These are phyloP conservation scores for Plasmodium reichenowi DNA, from an alignment of 169 alveolate genomes.

Conservation along the genomic window DNA sequence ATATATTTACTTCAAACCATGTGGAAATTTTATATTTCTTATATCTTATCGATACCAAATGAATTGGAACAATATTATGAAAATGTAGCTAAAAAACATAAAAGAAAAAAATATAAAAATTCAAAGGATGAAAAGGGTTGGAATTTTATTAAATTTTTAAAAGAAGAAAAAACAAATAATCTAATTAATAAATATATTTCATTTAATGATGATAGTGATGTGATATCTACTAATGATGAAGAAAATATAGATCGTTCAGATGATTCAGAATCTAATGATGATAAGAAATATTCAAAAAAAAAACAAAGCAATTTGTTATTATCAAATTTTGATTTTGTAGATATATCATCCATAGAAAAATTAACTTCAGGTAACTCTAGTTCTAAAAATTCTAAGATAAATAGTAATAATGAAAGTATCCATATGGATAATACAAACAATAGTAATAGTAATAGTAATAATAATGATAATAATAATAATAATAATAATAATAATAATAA, in stretches of 20 bases:
- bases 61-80: constrained; percentile 72
- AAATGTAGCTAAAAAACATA: constrained; percentile 39
- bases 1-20: constrained; percentile 29
- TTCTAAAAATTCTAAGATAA: not conserved
- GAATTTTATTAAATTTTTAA: constrained; percentile 56
- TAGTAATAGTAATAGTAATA: not conserved
- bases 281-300: constrained; percentile 13
- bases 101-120: constrained; percentile 60
- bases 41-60: constrained; percentile 50
- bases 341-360: constrained; percentile 15
- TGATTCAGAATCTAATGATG: not conserved
- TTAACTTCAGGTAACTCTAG: not conserved
- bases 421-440: not conserved
- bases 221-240: constrained; percentile 7
- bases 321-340: constrained; percentile 53
- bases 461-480: not conserved
- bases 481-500: not conserved
- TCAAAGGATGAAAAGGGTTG: constrained; percentile 45
- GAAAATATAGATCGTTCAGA: not conserved
- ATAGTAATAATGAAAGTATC: not conserved
- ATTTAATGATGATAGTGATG: constrained; percentile 4
- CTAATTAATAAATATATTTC: constrained; percentile 32
- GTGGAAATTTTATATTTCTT: constrained; percentile 59
- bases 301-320: constrained; percentile 20
- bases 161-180: constrained; percentile 43